Percentiles rank a stretch among this genome's conserved stretches.
Conservation (phyloP, 2,329 filamentous ascomycete species). For the Aspergillus melleus region DNA sequence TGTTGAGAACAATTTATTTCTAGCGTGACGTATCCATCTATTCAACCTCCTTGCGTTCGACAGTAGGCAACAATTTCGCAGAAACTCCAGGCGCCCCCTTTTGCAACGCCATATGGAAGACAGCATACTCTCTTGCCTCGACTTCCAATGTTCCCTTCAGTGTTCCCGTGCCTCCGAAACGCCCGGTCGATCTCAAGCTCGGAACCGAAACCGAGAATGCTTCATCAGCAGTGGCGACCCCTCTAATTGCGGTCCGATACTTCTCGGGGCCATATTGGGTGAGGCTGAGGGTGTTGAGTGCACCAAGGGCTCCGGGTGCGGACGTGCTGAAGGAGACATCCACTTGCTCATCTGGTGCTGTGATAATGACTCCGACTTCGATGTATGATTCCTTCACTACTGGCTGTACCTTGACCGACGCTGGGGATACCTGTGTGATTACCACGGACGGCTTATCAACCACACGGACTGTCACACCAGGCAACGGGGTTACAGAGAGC, state of each 20-base stretch:
- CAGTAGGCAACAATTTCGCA: too few species aligned
- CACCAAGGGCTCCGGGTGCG: not conserved
- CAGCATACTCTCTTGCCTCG: not conserved
- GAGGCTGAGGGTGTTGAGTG: slow-evolving; percentile 1
- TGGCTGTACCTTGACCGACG: not conserved
- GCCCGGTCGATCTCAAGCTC: not conserved
- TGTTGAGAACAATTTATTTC: too few species aligned
- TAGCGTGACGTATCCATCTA: too few species aligned
- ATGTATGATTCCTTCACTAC: not conserved
- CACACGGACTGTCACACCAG: not conserved
- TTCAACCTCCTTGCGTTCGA: too few species aligned
- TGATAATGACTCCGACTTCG: not conserved
- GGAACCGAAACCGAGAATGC: not conserved
- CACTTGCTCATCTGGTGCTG: not conserved
- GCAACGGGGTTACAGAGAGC: not conserved
- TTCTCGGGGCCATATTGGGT: not conserved
- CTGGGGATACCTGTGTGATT: not conserved
- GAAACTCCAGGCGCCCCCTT: not conserved
- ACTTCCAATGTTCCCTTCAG: not conserved
- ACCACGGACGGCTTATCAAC: not conserved
- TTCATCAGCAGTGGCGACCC: not conserved
- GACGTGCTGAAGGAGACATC: not conserved
- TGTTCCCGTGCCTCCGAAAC: not conserved
- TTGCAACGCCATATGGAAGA: not conserved
- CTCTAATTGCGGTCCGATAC: not conserved